Evolutionary conservation across 208 protist species (phyloP).

Genomic region (Wallacemonas sp.): DNA sequence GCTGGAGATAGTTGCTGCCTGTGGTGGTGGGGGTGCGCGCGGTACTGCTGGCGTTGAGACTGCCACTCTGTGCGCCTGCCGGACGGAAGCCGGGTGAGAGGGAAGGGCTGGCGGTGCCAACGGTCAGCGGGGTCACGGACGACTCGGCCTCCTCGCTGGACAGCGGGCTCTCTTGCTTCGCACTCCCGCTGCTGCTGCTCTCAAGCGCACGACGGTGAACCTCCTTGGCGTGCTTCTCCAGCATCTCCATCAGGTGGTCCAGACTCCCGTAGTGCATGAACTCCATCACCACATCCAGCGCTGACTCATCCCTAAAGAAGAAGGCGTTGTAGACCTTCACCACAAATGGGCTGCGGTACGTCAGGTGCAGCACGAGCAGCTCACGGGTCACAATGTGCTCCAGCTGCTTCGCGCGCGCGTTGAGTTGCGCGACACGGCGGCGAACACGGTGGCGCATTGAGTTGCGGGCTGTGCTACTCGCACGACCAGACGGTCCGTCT

Average conservation of each 20-base stretch:
- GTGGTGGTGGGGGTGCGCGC: conserved; percentile 13
- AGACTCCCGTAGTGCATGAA: conserved; percentile 90
- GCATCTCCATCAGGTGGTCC: conserved; percentile 40
- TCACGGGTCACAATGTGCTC: conserved; percentile 75
- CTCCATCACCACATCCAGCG: conserved; percentile 89
- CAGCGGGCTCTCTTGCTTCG: not conserved
- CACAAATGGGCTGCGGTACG: conserved; percentile 87
- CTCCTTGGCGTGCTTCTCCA: conserved; percentile 42
- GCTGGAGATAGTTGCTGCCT: conserved; percentile 27
- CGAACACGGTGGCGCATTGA: not conserved
- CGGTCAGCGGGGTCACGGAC: too few species aligned
- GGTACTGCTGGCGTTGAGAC: not conserved
- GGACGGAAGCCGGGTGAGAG: not conserved
- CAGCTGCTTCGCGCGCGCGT: conserved; percentile 52
- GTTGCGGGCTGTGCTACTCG: too few species aligned
- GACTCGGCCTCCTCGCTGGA: not conserved
- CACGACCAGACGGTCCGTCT: too few species aligned
- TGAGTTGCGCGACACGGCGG: not conserved
- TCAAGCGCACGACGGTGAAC: conserved; percentile 14
- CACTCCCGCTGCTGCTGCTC: too few species aligned
- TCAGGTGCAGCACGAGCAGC: conserved; percentile 84
- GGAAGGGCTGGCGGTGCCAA: too few species aligned
- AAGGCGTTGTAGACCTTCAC: conserved; percentile 92
- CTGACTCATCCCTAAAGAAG: conserved; percentile 45
- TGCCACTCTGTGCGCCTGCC: not conserved